These are phyloP conservation scores for Phytophthora citricola DNA, from an alignment of 352 stramenopile genomes.

Conservation along the genomic window DNA sequence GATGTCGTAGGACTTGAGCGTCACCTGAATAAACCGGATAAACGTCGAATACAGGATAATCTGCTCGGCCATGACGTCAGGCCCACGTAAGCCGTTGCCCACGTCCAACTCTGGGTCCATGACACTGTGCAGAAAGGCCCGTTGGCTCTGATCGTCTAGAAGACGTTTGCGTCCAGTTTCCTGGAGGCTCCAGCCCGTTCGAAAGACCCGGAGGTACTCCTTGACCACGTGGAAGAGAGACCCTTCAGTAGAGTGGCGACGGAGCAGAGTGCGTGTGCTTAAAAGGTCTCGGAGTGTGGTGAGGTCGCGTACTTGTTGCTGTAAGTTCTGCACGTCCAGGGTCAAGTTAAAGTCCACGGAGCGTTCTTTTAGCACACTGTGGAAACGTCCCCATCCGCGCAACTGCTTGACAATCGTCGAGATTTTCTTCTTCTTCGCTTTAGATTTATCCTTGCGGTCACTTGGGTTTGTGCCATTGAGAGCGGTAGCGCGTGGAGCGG, in stretches of 20 bases:
- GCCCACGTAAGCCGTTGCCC: slow-evolving; percentile 37
- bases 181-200: slow-evolving; percentile 7
- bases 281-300: slow-evolving; percentile 16
- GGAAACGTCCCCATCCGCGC: slow-evolving; percentile 36
- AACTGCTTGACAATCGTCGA: too few species aligned
- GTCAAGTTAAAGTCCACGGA: slow-evolving; percentile 25
- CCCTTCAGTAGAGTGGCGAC: slow-evolving; percentile 10
- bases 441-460: too few species aligned
- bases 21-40: slow-evolving; percentile 46
- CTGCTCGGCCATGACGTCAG: slow-evolving; percentile 30
- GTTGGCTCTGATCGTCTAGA: slow-evolving; percentile 21
- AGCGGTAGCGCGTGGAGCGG: too few species aligned
- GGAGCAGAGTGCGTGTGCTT: neutral
- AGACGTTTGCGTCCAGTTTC: slow-evolving; percentile 1
- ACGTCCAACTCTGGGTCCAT: slow-evolving; percentile 35
- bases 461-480: too few species aligned
- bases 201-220: slow-evolving; percentile 28
- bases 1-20: slow-evolving; percentile 19
- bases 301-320: slow-evolving; percentile 43
- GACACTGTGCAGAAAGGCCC: slow-evolving; percentile 26
- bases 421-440: too few species aligned
- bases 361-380: slow-evolving; percentile 39
- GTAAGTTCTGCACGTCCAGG: slow-evolving; percentile 43
- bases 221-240: slow-evolving; percentile 12
- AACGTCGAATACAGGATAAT: slow-evolving; percentile 54